Base-by-base conservation (phyloP, 2,329 filamentous ascomycete species). In the Alternaria arborescens region DNA sequence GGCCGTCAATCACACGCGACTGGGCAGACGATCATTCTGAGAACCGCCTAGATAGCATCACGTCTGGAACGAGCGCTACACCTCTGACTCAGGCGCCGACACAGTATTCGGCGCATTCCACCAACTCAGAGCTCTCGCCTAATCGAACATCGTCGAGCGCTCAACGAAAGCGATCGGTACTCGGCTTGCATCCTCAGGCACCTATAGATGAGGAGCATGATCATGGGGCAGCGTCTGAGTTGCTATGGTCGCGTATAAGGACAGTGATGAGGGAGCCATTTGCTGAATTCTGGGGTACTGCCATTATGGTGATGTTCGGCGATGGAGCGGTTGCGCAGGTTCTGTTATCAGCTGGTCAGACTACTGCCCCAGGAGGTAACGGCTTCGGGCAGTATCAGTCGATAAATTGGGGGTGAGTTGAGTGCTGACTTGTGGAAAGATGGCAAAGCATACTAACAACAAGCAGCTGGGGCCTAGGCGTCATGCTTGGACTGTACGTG, bases 401-500 rank as follows among this genome's bases (percentile, higher is more conserved):
- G 6, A 80, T 82, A 20, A 77, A 72, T 5, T 82, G 81, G 80
- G 80, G 79, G 72, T 78, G 60, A 64, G 69, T 52, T 22, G 18
- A 46, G 3, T 12, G 1, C 3, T 3, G 11, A 20, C 1, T 6
- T 20, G 5, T 7, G 46, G 5, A 12, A 16, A 16, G 8, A 5
- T 22, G 3, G 22, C 2, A 11, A 48, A 3, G 7, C 10, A n/a
- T 11, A 56, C 60, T 69, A 22, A 70, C 60, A 11, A 2, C 2
- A 0, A n/a, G 16, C 40, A 77, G 76, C 38, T 81, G 79, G 74
- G 74, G 70, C 3, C 53, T 79, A 7, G 75, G 76, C 2, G 72
- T 79, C 4, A 79, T 81, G 78, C 69, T 80, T 3, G 78, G 89
- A 5, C 85, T 91, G 41, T 91, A 91, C 68, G 84, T 86, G n/a